These are phyloP conservation scores for Manihot esculenta DNA, from an alignment of 441 rosid genomes.

Conservation along the genomic window DNA sequence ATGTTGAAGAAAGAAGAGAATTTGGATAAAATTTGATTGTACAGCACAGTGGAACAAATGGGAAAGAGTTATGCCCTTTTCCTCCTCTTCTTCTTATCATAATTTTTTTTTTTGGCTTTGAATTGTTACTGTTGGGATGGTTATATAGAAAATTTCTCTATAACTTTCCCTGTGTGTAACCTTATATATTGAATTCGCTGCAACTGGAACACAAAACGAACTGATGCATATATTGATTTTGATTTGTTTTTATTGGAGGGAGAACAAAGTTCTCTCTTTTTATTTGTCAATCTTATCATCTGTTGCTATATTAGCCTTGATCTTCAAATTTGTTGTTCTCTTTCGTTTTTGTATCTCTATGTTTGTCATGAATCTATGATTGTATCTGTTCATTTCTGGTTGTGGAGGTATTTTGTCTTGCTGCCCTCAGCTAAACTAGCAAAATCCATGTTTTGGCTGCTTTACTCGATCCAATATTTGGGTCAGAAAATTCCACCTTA, in stretches of 20 bases:
- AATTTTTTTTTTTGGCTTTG: conserved; percentile 13
- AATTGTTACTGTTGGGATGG: conserved; percentile 31
- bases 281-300: conserved; percentile 4
- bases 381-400: not conserved
- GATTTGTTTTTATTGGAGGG: conserved; percentile 16
- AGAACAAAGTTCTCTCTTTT: conserved; percentile 22
- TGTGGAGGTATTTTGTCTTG: conserved; percentile 5
- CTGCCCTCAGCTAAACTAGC: not conserved
- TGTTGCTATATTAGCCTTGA: not conserved
- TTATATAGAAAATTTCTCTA: conserved; percentile 42
- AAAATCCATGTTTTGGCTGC: not conserved
- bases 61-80: conserved; percentile 28
- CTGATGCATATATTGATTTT: conserved; percentile 24
- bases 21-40: conserved; percentile 49
- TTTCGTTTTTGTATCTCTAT: conserved; percentile 3
- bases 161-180: conserved; percentile 34
- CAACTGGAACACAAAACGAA: conserved; percentile 25
- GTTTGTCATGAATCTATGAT: conserved; percentile 1
- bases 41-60: conserved; percentile 41
- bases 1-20: conserved; percentile 29
- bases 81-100: conserved; percentile 19
- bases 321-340: not conserved
- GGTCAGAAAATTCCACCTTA: not conserved
- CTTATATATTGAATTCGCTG: conserved; percentile 22
- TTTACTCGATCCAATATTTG: not conserved